phyloP scores from a whole-genome alignment of 2,329 filamentous ascomycete species.

The Cryoendolithus antarcticus region DNA sequence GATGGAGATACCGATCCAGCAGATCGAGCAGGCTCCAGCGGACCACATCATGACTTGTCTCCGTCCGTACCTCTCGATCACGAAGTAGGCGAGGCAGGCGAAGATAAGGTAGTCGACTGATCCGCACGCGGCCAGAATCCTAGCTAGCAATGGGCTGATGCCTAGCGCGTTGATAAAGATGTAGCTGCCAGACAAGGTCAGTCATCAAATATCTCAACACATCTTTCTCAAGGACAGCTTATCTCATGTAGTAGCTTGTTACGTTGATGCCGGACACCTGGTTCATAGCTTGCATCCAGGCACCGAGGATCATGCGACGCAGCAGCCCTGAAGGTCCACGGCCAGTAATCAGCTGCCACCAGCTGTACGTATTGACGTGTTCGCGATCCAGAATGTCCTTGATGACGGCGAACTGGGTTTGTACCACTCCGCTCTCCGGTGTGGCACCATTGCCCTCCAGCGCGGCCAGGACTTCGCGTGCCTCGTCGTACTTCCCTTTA shows the following conservation, averaged over 20 bases:
- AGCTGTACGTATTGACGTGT: conserved; percentile 32
- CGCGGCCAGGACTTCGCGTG: conserved; percentile 32
- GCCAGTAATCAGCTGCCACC: conserved; percentile 31
- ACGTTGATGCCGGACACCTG: too few species aligned
- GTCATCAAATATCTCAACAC: too few species aligned
- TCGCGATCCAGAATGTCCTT: conserved; percentile 38
- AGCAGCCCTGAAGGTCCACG: conserved; percentile 3
- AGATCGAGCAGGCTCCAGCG: conserved; percentile 37
- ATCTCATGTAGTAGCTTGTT: too few species aligned
- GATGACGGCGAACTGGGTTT: conserved; percentile 36
- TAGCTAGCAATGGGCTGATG: conserved; percentile 33
- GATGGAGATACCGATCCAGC: conserved; percentile 38
- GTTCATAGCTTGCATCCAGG: conserved; percentile 18
- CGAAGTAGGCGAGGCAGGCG: conserved; percentile 34
- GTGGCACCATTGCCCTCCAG: conserved; percentile 35
- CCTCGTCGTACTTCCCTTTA: conserved; percentile 41
- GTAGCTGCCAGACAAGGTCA: conserved; percentile 35
- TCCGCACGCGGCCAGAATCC: conserved; percentile 39
- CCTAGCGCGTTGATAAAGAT: conserved; percentile 41
- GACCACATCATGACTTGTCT: conserved; percentile 38
- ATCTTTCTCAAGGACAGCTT: too few species aligned
- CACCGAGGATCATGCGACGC: conserved; percentile 14
- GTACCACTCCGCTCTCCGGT: conserved; percentile 26
- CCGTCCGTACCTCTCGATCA: conserved; percentile 38
- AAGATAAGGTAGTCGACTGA: conserved; percentile 39